Base-by-base conservation (phyloP, 2,329 filamentous ascomycete species). In the Cladorrhinum sp. region DNA sequence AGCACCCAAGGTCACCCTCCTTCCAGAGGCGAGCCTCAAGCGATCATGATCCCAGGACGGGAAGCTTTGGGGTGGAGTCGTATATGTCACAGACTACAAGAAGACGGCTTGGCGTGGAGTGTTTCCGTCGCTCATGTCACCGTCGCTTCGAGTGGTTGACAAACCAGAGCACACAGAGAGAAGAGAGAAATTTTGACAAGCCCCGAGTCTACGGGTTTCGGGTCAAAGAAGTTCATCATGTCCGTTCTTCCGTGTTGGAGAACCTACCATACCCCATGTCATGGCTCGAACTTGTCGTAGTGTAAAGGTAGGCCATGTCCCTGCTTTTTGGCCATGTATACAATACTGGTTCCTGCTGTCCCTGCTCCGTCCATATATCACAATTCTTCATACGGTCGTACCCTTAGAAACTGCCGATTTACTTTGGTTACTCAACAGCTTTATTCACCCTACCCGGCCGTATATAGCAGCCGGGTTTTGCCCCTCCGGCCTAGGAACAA, bases 311-410 rank as follows among this genome's bases (percentile, higher is more conserved):
- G n/a, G n/a, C n/a, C n/a, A n/a, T n/a, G n/a, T n/a, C n/a, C n/a
- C n/a, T n/a, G n/a, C n/a, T n/a, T n/a, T n/a, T n/a, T n/a, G 3
- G 6, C 36, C 12, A 3, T 41, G 36, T 41, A 13, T 41, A 41
- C 10, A 41, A 13, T 16, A 53, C 51, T 36, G 5, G n/a, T 53
- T 53, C 13, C 32, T 55, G 29, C 8, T 36, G 29, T 54, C 51
- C 8, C 22, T 23, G 32, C 38, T 24, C 22, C 41, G 32, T 49
- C 36, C 13, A 20, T 45, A 20, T 45, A 27, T 25, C 53, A 49
- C 53, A 56, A 18, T 49, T 45, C 38, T 32, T 41, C 53, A 56
- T 56, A 56, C 53, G 53, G 53, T 56, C 38, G 53, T 49, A 56
- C 53, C 38, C 38, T 55, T 6, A 41, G 32, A 24, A 13, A 20